Conservation (phyloP, 1,284 basidiomycete genomes). For the Sporisorium scitamineum region DNA sequence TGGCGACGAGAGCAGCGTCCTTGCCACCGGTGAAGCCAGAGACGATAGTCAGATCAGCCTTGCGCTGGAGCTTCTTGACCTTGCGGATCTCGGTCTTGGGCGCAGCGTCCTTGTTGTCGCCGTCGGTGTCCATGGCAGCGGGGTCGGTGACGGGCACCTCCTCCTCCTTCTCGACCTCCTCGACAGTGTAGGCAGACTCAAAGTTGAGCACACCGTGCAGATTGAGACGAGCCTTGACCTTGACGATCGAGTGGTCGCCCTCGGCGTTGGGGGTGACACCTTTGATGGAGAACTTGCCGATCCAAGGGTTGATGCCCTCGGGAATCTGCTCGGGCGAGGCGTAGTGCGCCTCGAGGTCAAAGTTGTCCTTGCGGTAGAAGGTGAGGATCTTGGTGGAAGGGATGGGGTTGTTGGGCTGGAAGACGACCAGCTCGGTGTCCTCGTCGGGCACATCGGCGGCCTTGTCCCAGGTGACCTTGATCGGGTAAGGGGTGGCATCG, state of each 20-base stretch:
- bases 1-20: constrained; percentile 55
- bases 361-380: constrained; percentile 69
- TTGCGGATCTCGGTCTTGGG: constrained; percentile 68
- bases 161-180: constrained; percentile 69
- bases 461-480: constrained; percentile 69
- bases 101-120: constrained; percentile 43
- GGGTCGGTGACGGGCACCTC: constrained; percentile 64
- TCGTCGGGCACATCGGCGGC: constrained; percentile 67
- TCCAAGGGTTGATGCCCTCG: constrained; percentile 65
- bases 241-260: constrained; percentile 69
- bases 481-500: constrained; percentile 67
- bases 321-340: constrained; percentile 60
- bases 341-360: constrained; percentile 66
- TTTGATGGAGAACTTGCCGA: constrained; percentile 66
- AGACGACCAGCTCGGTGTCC: constrained; percentile 68
- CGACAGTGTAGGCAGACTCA: constrained; percentile 68
- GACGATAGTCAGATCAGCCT: constrained; percentile 63
- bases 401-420: constrained; percentile 69
- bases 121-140: constrained; percentile 60
- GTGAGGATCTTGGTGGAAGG: constrained; percentile 69
- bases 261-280: constrained; percentile 65
- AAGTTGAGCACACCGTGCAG: constrained; percentile 68
- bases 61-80: constrained; percentile 69
- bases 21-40: constrained; percentile 58
- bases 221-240: constrained; percentile 69